phyloP scores from a whole-genome alignment of 495 filamentous ascomycete genomes.

The Lasiosphaeris hirsuta region DNA sequence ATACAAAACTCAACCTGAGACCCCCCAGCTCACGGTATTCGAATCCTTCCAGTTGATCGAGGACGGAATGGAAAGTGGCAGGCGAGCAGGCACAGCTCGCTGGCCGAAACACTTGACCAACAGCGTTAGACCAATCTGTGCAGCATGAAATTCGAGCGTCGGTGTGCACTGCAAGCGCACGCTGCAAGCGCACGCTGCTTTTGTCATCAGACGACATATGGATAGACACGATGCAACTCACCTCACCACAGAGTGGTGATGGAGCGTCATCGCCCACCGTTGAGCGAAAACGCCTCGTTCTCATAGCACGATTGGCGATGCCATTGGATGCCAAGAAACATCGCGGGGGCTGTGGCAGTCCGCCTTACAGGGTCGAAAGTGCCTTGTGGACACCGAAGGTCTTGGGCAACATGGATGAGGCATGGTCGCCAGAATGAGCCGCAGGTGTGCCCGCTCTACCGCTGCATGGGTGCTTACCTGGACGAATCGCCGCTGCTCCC shows the following conservation, averaged over 20 bases:
- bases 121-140: neutral
- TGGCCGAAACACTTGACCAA: neutral
- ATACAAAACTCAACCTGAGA: no score
- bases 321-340: neutral
- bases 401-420: neutral
- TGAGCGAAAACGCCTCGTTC: slow-evolving; percentile 14
- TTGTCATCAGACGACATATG: no score
- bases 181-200: neutral
- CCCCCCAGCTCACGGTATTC: no score
- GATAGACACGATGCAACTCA: neutral
- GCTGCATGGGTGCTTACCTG: neutral
- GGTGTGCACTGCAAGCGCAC: neutral
- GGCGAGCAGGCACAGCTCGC: no score
- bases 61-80: no score
- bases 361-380: slow-evolving; percentile 14
- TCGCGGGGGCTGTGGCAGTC: slow-evolving; percentile 16
- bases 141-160: neutral
- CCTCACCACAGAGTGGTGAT: neutral
- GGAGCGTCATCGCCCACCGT: neutral
- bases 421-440: neutral
- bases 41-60: no score
- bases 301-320: neutral
- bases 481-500: neutral
- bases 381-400: slow-evolving; percentile 9
- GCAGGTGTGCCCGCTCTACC: slow-evolving; percentile 5